Percentiles rank a stretch among this genome's conserved stretches.
These are phyloP conservation scores for Penicillium samsonianum DNA, from an alignment of 495 filamentous ascomycete species.

Conservation along the genomic window DNA sequence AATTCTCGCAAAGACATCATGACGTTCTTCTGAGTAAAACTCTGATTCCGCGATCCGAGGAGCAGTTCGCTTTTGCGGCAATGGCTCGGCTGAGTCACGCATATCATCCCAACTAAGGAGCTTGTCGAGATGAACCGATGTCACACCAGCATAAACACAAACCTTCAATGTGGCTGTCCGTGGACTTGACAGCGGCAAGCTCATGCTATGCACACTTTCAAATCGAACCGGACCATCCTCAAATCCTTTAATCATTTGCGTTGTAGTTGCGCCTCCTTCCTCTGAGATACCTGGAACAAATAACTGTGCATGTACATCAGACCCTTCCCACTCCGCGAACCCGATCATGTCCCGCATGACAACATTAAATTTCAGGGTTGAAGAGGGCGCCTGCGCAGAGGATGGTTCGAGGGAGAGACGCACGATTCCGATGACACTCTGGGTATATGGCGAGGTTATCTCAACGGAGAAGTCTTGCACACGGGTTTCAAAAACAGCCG, in stretches of 20 bases:
- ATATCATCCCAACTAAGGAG: constrained; percentile 99
- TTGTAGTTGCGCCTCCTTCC: constrained; percentile 88
- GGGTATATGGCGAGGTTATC: constrained; percentile 88
- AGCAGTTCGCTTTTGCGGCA: constrained; percentile 60
- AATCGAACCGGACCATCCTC: constrained; percentile 94
- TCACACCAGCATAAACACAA: constrained; percentile 91
- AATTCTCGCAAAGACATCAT: constrained; percentile 85
- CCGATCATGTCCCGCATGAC: constrained; percentile 97
- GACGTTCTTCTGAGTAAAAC: constrained; percentile 88
- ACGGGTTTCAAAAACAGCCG: constrained; percentile 90
- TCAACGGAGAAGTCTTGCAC: constrained; percentile 94
- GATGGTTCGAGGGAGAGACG: constrained; percentile 91
- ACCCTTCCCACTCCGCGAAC: constrained; percentile 94
- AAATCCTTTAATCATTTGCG: constrained; percentile 91
- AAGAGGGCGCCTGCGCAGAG: constrained; percentile 86
- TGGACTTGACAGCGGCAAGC: constrained; percentile 82
- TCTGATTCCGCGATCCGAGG: constrained; percentile 85
- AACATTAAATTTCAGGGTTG: constrained; percentile 96
- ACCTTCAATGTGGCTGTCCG: constrained; percentile 75
- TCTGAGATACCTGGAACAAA: constrained; percentile 92
- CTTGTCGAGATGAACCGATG: constrained; percentile 93
- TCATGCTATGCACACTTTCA: constrained; percentile 98
- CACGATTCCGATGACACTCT: constrained; percentile 83
- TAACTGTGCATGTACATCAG: constrained; percentile 92
- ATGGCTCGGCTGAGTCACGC: constrained; percentile 61